phyloP scores from a whole-genome alignment of 2,329 filamentous ascomycete genomes.

The Venturia pyrina region DNA sequence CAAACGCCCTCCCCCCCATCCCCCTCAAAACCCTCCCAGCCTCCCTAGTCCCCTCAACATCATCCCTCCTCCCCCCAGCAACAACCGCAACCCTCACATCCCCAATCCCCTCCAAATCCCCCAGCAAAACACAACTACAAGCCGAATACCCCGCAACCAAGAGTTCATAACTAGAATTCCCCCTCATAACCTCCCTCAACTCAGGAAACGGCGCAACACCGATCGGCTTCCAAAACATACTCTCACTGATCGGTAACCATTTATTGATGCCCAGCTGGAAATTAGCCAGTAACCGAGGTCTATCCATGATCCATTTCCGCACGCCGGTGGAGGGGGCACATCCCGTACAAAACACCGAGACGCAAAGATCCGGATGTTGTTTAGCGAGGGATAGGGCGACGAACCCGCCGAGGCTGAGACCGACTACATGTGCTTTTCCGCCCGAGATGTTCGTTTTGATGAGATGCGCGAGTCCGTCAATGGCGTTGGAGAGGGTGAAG shows the following conservation, averaged over 20 bases:
- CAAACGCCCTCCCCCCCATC: conserved; percentile 10
- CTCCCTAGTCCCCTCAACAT: conserved; percentile 9
- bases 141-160: conserved; percentile 9
- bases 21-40: conserved; percentile 7
- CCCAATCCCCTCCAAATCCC: conserved; percentile 8
- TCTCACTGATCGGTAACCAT: not conserved
- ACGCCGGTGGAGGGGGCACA: not conserved
- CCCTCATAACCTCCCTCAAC: not conserved
- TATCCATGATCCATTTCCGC: not conserved
- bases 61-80: conserved; percentile 10
- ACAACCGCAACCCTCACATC: conserved; percentile 11
- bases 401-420: conserved; percentile 16
- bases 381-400: conserved; percentile 14
- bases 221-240: not conserved
- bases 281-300: not conserved
- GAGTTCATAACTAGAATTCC: conserved; percentile 9
- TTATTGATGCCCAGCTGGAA: not conserved
- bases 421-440: conserved; percentile 16
- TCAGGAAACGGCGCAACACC: not conserved
- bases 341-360: conserved; percentile 9
- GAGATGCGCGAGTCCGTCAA: conserved; percentile 11
- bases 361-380: conserved; percentile 1
- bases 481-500: conserved; percentile 13
- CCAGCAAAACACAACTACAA: conserved; percentile 6
- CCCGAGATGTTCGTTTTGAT: conserved; percentile 12